Evolutionary conservation across 2,329 filamentous ascomycete species (phyloP).

Genomic region (Monosporascus sp.): DNA sequence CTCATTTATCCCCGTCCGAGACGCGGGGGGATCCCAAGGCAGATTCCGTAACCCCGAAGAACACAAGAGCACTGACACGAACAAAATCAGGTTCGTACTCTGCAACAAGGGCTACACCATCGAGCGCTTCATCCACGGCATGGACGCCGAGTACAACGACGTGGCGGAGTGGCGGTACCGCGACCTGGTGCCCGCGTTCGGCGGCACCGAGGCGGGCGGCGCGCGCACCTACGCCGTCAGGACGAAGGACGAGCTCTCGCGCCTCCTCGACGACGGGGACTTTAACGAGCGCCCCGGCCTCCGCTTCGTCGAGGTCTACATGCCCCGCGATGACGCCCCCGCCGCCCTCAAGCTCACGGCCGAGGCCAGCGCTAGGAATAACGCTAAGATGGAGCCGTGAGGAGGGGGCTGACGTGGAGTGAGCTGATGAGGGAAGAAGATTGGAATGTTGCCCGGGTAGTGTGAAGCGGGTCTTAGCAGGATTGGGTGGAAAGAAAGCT

Average conservation of each 20-base stretch:
- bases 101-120: slow-evolving; percentile 89
- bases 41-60: background rate
- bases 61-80: slow-evolving; percentile 11
- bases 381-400: slow-evolving; percentile 34
- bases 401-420: too few species aligned
- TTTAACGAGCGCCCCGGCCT: slow-evolving; percentile 54
- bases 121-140: slow-evolving; percentile 82
- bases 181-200: slow-evolving; percentile 62
- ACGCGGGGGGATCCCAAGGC: too few species aligned
- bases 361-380: slow-evolving; percentile 63
- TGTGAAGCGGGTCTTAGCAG: too few species aligned
- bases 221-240: slow-evolving; percentile 60
- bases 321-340: slow-evolving; percentile 75
- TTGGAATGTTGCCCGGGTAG: too few species aligned
- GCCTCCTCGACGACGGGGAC: slow-evolving; percentile 56
- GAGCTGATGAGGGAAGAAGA: too few species aligned
- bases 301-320: slow-evolving; percentile 76
- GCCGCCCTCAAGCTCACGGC: slow-evolving; percentile 63
- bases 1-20: too few species aligned
- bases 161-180: slow-evolving; percentile 70
- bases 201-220: slow-evolving; percentile 45
- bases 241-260: slow-evolving; percentile 62
- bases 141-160: slow-evolving; percentile 76
- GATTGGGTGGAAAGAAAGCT: too few species aligned
- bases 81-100: slow-evolving; percentile 61